Evolutionary conservation across 768 basidiomycete genomes (phyloP).

Genomic region (Neoboletus brunneissimus): DNA sequence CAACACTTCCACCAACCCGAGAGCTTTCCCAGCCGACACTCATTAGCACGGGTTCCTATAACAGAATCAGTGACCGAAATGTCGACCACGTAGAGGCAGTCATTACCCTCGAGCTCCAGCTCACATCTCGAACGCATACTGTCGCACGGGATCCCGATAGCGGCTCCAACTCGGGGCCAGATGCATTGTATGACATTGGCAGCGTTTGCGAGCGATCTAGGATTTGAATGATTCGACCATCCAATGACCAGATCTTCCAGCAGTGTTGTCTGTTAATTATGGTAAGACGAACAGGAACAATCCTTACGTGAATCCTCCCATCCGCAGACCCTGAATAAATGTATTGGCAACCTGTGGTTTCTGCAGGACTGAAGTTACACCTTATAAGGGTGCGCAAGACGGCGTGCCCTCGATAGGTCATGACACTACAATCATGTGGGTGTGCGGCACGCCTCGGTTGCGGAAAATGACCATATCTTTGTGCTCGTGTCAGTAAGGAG

Average conservation of each 20-base stretch:
- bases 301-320: slow-evolving; percentile 67
- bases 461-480: slow-evolving; percentile 64
- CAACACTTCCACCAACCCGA: slow-evolving; percentile 57
- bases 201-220: slow-evolving; percentile 75
- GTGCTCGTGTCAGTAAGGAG: slow-evolving; percentile 9
- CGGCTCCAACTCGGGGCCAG: slow-evolving; percentile 49
- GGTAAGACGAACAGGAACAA: not conserved
- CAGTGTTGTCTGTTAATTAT: not conserved
- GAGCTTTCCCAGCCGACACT: slow-evolving; percentile 83
- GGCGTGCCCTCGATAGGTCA: slow-evolving; percentile 91
- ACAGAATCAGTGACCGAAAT: slow-evolving; percentile 2
- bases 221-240: slow-evolving; percentile 80
- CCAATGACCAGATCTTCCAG: slow-evolving; percentile 87
- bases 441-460: slow-evolving; percentile 62
- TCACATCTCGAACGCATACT: slow-evolving; percentile 86
- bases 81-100: not conserved
- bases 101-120: slow-evolving; percentile 83
- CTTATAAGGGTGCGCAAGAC: slow-evolving; percentile 91
- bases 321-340: slow-evolving; percentile 92
- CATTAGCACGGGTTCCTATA: slow-evolving; percentile 84
- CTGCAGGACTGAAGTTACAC: slow-evolving; percentile 92
- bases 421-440: slow-evolving; percentile 89
- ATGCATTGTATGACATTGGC: slow-evolving; percentile 72
- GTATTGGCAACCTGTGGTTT: slow-evolving; percentile 91
- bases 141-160: slow-evolving; percentile 27